phyloP scores from a whole-genome alignment of 176 grass and related monocot species.

The Cymbopogon citratus region DNA sequence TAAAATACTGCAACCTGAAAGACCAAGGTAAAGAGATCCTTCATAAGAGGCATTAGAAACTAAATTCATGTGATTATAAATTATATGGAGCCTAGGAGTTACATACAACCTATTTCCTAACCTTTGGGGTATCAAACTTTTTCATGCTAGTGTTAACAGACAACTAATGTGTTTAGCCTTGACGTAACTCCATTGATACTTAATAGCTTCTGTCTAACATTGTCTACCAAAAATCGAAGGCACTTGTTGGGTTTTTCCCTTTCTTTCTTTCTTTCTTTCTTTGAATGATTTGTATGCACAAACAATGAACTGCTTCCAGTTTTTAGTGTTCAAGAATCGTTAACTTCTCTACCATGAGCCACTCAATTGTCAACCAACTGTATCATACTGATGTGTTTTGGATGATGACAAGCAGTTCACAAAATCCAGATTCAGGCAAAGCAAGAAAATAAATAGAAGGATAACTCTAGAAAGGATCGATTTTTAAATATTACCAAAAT shows the following conservation, averaged over 20 bases:
- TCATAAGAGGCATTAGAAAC: constrained; percentile 14
- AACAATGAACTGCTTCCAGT: constrained; percentile 7
- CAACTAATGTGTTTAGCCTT: background rate
- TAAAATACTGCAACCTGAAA: constrained; percentile 98
- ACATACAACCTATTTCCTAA: background rate
- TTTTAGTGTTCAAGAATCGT: background rate
- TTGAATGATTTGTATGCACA: constrained; percentile 1
- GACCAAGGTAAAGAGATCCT: constrained; percentile 5
- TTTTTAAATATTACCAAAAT: constrained; percentile 70
- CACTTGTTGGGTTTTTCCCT: background rate
- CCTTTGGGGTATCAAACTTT: background rate
- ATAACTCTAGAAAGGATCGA: background rate
- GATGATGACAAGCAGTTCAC: background rate
- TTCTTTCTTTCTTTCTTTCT: background rate
- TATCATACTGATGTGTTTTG: background rate
- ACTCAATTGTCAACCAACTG: constrained; percentile 2
- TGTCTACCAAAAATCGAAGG: constrained; percentile 5
- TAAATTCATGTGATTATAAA: background rate
- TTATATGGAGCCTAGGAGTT: constrained; percentile 7
- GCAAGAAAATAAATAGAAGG: constrained; percentile 7
- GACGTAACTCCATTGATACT: background rate
- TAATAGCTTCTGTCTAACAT: background rate
- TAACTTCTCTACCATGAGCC: background rate
- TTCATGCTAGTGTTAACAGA: constrained; percentile 1
- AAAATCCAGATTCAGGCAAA: constrained; percentile 5